phyloP scores from a whole-genome alignment of 2,329 filamentous ascomycete genomes.

The Neonectria sp. region DNA sequence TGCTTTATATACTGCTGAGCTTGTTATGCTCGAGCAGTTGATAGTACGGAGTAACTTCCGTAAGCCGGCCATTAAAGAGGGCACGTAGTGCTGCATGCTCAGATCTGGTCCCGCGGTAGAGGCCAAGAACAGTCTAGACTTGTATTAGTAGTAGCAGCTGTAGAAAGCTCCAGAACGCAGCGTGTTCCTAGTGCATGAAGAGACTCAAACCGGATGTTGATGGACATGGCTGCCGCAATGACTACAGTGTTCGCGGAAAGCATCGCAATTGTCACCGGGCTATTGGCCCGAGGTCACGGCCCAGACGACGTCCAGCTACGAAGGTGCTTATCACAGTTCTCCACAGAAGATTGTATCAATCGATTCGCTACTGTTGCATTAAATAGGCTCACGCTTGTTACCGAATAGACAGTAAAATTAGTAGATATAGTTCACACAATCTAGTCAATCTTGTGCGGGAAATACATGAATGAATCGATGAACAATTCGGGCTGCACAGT shows the following conservation, averaged over 20 bases:
- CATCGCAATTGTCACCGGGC: not conserved
- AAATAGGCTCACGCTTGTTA: not conserved
- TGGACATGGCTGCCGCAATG: not conserved
- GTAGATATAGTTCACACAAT: not conserved
- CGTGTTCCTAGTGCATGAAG: not conserved
- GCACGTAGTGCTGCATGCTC: no score
- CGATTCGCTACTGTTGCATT: not conserved
- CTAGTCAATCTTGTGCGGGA: not conserved
- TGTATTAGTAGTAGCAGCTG: no score
- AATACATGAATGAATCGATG: not conserved
- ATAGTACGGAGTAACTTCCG: no score
- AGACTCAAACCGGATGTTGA: not conserved
- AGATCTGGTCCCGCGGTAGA: no score
- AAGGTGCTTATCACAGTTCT: not conserved
- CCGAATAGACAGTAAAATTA: not conserved
- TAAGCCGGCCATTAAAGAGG: no score
- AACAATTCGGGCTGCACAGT: not conserved
- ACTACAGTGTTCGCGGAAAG: not conserved
- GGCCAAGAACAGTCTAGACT: no score
- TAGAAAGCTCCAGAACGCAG: no score
- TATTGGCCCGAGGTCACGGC: not conserved
- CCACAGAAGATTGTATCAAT: not conserved
- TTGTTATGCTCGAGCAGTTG: not conserved
- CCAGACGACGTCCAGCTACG: not conserved
- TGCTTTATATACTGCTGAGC: not conserved